These are phyloP conservation scores for Fusarium pseudocircinatum DNA, from an alignment of 2,329 filamentous ascomycete genomes.

Conservation along the genomic window DNA sequence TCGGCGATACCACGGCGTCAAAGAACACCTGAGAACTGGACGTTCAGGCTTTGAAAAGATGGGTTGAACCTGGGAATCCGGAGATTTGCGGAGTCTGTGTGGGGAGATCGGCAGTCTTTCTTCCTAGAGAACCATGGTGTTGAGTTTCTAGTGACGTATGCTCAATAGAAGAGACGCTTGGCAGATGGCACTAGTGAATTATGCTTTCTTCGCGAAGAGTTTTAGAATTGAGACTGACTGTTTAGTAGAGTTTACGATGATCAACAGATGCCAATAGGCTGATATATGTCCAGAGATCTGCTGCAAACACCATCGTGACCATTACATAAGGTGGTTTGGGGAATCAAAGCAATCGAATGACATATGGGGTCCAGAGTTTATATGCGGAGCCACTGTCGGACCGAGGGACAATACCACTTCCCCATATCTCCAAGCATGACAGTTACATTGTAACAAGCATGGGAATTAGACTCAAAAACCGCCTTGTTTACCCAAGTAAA, in stretches of 20 bases:
- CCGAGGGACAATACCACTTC: background rate
- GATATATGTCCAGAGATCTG: background rate
- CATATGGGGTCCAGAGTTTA: background rate
- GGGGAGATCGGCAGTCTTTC: constrained; percentile 31
- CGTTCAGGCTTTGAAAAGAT: background rate
- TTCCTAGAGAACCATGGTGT: constrained; percentile 14
- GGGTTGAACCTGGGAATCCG: constrained; percentile 25
- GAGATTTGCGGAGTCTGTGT: constrained; percentile 35
- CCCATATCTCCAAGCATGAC: background rate
- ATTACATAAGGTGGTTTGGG: background rate
- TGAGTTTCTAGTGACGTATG: constrained; percentile 29
- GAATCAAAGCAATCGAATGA: constrained; percentile 14
- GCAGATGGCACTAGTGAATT: constrained; percentile 14
- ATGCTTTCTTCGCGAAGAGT: background rate
- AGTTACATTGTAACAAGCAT: background rate
- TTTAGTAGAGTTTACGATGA: background rate
- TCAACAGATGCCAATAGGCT: background rate
- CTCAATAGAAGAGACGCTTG: constrained; percentile 17
- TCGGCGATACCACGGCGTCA: constrained; percentile 34
- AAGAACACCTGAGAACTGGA: background rate
- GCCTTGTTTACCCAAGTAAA: background rate
- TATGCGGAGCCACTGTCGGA: constrained; percentile 11
- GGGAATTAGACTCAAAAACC: background rate
- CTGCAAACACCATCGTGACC: background rate
- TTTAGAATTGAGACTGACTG: background rate